Base-by-base conservation (phyloP, 352 stramenopile genomes). In the Globisporangium spinosum region DNA sequence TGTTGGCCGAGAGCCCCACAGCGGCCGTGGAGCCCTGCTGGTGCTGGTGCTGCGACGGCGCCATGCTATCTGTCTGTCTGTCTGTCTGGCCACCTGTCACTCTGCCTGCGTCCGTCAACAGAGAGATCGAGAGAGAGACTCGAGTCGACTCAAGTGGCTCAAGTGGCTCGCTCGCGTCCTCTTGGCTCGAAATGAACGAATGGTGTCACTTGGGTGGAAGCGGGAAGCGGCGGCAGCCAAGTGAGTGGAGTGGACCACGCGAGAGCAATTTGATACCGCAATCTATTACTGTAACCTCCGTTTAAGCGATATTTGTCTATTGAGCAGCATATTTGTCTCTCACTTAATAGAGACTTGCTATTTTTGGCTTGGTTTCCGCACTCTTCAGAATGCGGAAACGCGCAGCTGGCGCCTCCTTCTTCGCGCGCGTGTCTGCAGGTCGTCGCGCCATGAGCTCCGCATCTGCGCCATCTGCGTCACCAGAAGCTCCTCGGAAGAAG, bases 161-260 rank as follows among this genome's bases (percentile, higher is more conserved):
- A 17, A 58, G 53, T 43, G 45, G 53, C 38, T 64, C 22, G 45
- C 34, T 64, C 38, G 58, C 43, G 51, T 34, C 40, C 40, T 49
- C 40, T 49, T 49, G 40, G 58, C 10, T 25, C 58, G 10, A 32
- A 64, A 49, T 38, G 57, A 64, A 64, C 34, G 58, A 55, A 64
- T 64, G 58, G 58, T 64, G 58, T 49, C 35, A 64, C 58, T 49
- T 58, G 53, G 25, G 53, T 58, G 53, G 53, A 58, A 58, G 51
- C 51, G 51, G 6, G 23, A 56, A 58, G 53, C 53, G 13, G 25
- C 53, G 5, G 51, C 12, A 27, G 23, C 3, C 4, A 32, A 58
- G 51, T 34, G 51, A 10, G 53, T 58, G 53, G 25, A 3, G 53
- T 58, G 53, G 53, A 38, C 53, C 53, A 58, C 53, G 13, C 53